Conservation (phyloP, 352 stramenopile species). For the Phytophthora pini region DNA sequence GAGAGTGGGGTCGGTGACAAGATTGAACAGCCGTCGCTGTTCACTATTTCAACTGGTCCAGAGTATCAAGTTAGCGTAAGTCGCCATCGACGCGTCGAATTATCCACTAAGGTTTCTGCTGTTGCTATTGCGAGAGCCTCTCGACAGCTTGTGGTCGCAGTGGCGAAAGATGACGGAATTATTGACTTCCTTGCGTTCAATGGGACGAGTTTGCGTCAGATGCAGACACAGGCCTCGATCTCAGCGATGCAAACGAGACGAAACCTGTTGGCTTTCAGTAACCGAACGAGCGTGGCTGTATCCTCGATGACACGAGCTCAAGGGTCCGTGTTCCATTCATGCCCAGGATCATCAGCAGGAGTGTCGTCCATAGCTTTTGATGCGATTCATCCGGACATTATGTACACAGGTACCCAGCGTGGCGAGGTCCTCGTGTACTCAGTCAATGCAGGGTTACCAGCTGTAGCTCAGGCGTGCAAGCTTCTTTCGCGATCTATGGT, state of each 20-base stretch:
- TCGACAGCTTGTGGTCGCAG: conserved; percentile 20
- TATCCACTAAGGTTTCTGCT: conserved; percentile 11
- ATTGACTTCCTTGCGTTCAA: conserved; percentile 52
- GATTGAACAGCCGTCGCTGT: neutral
- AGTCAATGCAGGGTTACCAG: conserved; percentile 11
- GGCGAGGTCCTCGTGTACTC: conserved; percentile 57
- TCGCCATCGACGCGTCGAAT: conserved; percentile 1
- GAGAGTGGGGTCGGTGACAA: neutral
- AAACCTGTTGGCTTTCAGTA: conserved; percentile 53
- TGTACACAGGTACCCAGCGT: conserved; percentile 53
- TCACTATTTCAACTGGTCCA: conserved; percentile 1
- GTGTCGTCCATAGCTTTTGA: conserved; percentile 60
- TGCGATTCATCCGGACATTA: conserved; percentile 35
- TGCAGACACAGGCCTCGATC: conserved; percentile 32
- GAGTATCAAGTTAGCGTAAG: conserved; percentile 10
- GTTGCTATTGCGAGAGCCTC: conserved; percentile 17
- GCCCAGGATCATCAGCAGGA: conserved; percentile 42
- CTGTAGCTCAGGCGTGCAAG: conserved; percentile 11
- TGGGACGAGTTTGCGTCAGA: conserved; percentile 49
- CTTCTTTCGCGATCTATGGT: conserved; percentile 23
- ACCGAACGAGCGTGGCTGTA: conserved; percentile 36
- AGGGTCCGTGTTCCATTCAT: conserved; percentile 38
- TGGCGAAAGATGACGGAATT: conserved; percentile 22
- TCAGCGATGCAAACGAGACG: conserved; percentile 42
- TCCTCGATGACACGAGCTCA: conserved; percentile 40